phyloP scores from a whole-genome alignment of 2,329 filamentous ascomycete genomes.

The Neurospora crassa region DNA sequence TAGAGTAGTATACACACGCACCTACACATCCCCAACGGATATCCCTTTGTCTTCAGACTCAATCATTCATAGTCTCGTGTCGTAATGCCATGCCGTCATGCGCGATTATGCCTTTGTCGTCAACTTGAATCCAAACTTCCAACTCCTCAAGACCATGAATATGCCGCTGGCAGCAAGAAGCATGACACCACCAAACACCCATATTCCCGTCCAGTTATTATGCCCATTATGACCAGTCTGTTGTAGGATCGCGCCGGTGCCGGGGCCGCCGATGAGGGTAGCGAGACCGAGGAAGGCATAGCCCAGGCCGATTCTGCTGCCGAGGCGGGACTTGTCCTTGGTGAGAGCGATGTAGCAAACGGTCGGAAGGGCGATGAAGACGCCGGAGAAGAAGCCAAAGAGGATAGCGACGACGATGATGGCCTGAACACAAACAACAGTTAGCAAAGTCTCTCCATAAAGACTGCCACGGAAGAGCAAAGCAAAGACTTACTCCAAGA shows the following conservation, averaged over 20 bases:
- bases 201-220: background rate
- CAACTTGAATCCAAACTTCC: background rate
- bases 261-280: constrained; percentile 22
- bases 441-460: background rate
- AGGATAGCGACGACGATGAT: constrained; percentile 27
- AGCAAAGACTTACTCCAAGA: background rate
- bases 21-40: background rate
- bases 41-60: background rate
- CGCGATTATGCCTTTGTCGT: background rate
- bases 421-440: constrained; percentile 13
- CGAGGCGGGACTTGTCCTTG: constrained; percentile 29
- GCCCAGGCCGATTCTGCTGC: constrained; percentile 31
- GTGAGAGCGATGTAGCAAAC: constrained; percentile 30
- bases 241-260: constrained; percentile 14
- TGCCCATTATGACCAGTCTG: background rate
- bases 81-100: background rate
- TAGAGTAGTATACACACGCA: background rate
- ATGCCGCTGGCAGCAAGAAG: background rate
- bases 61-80: background rate
- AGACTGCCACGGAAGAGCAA: background rate
- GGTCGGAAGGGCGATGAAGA: constrained; percentile 31
- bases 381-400: constrained; percentile 33
- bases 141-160: background rate
- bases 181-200: background rate
- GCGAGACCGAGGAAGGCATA: constrained; percentile 25